Base-by-base conservation (phyloP, 2,329 filamentous ascomycete genomes). In the Penicillium sp. region DNA sequence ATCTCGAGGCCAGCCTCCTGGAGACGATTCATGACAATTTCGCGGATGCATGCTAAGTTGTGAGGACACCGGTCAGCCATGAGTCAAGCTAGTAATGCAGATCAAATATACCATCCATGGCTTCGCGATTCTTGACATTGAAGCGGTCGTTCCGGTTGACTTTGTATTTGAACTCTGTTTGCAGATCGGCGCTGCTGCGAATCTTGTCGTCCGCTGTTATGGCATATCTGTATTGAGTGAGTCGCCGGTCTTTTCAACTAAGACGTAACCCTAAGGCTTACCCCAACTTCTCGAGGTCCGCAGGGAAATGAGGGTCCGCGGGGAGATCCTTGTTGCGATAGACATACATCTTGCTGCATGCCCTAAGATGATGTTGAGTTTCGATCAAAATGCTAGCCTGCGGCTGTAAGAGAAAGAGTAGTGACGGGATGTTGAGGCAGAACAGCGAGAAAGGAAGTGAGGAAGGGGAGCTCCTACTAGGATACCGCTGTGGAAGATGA, bases 141-240 rank as follows among this genome's bases (percentile, higher is more conserved):
- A 89, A 83, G 39, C 92, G 87, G n/a, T 85, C 80, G 74, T 92
- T 92, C 67, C 86, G 87, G 72, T 85, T 89, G 55, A 90, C 75
- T 72, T 87, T 88, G 81, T 84, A 96, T 66, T 90, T 84, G 80
- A 91, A 96, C 71, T 88, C 88, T 64, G 84, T 80, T 31, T 88
- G 82, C 0, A 89, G 87, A 38, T 91, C 79, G 22, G 84, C 79
- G 56, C 90, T 88, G 61, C 82, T 87, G 50, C 90, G 87, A 62
- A 96, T 84, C 69, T 94, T 86, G 66, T 94, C 91, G 0, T 87
- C 76, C 0, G 88, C 82, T 66, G 91, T 92, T 76, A 96, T 76
- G 72, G 91, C 93, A 76, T 92, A 96, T 45, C 91, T 93, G 60
- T 55, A 37, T 25, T 5, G 53, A 50, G 12, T 47, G 22, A 52